Evolutionary conservation across 768 basidiomycete genomes (phyloP), one percentile per base, ranked within the genome.

Genomic region (Coprinellus micaceus): DNA sequence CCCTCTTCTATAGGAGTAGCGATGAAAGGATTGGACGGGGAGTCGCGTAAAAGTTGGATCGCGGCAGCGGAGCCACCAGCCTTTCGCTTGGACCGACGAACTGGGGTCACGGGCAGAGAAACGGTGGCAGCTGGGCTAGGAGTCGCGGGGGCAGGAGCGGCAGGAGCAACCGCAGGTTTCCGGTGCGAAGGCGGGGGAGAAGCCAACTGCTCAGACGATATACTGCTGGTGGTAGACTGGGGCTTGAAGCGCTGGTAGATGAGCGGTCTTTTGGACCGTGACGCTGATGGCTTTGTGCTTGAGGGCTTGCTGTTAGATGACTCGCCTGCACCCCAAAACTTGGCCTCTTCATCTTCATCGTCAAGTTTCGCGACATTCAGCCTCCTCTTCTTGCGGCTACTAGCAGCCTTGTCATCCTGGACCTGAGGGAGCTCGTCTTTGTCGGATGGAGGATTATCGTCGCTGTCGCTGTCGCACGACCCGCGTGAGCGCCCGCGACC

Each of bases 21-120:
- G 11, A 89, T 74, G 74, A 90, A 89, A 0, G 88, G 88, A 56
- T 89, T 89, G 58, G 84, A 77, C 1, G 86, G 87, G 2, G 86
- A 85, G 66, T 88, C 86, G 65, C 48, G 71, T 67, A 41, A 75
- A 71, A 26, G 15, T 9, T 10, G 19, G 7, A 44, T 21, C 33
- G 63, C 39, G 67, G 66, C 60, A 65, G 60, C 39, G 51, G 63
- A 57, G 61, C 65, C 53, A 19, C 57, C 53, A 10, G 60, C 59
- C 13, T 66, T 73, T 15, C 65, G 64, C 48, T 71, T 74, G 1
- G 76, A 66, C 6, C 78, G 77, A 11, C 65, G 64, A n/a, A 77
- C 76, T 7, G 76, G 74, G 12, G 75, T 74, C 53, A 70, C 67
- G 21, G 60, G 54, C 12, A 65, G 65, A 17, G 52, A 50, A 39